A percentile compares a stretch with the other conserved stretches of the same genome.
Evolutionary conservation across 768 basidiomycete genomes (phyloP).

Genomic region (Boletellus sp.): DNA sequence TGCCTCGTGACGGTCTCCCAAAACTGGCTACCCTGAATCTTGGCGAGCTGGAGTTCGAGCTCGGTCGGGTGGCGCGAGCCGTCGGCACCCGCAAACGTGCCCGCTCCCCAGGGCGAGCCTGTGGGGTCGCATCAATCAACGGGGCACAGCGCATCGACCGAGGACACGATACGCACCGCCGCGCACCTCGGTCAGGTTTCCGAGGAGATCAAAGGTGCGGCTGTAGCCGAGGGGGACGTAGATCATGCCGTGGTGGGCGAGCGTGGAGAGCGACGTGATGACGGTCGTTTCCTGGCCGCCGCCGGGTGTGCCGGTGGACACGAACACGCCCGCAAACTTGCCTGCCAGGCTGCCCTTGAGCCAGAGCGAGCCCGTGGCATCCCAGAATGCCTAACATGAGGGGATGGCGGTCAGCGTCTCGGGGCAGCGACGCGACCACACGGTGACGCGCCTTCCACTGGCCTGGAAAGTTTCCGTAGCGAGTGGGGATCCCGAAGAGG

Average conservation of each 20-base stretch:
- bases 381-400: slow-evolving; percentile 60
- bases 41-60: slow-evolving; percentile 51
- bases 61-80: slow-evolving; percentile 46
- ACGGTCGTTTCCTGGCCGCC: slow-evolving; percentile 76
- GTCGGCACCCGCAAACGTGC: slow-evolving; percentile 48
- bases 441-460: slow-evolving; percentile 63
- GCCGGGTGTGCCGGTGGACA: slow-evolving; percentile 67
- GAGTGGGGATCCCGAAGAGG: not conserved
- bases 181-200: slow-evolving; percentile 46
- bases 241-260: slow-evolving; percentile 70
- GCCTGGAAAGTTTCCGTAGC: slow-evolving; percentile 33
- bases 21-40: slow-evolving; percentile 51
- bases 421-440: not conserved
- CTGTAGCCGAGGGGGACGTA: slow-evolving; percentile 73
- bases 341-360: slow-evolving; percentile 54
- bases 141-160: not conserved
- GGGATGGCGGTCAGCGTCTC: slow-evolving; percentile 1
- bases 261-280: slow-evolving; percentile 48
- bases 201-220: slow-evolving; percentile 39
- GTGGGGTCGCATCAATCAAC: not conserved
- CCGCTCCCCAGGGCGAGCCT: slow-evolving; percentile 80
- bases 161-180: slow-evolving; percentile 45
- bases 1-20: slow-evolving; percentile 43
- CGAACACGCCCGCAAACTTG: slow-evolving; percentile 73
- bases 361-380: slow-evolving; percentile 71